Percentiles rank a stretch among this genome's conserved stretches.
Evolutionary conservation across 1,139 yeast genomes (phyloP).

Genomic region (Candida neerlandica): DNA sequence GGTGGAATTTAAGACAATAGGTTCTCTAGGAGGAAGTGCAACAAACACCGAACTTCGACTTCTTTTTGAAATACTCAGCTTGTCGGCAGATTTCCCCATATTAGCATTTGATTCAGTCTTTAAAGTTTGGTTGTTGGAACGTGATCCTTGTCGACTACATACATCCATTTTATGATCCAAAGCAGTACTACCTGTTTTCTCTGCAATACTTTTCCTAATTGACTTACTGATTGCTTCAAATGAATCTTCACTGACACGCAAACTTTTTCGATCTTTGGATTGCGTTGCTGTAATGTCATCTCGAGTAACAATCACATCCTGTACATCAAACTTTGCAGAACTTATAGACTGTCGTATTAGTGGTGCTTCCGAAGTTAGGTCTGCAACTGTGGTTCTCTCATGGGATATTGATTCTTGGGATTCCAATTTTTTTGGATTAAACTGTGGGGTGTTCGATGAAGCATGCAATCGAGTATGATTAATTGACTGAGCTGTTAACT

Average conservation of each 20-base stretch:
- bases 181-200: constrained; percentile 20
- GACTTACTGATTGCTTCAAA: constrained; percentile 43
- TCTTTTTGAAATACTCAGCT: constrained; percentile 18
- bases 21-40: constrained; percentile 44
- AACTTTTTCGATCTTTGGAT: background rate
- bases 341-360: too few relatives aligned
- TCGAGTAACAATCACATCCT: background rate
- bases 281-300: background rate
- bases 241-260: constrained; percentile 19
- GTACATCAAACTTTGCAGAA: background rate
- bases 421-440: background rate
- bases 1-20: constrained; percentile 32
- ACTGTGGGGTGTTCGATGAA: background rate
- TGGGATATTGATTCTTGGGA: background rate
- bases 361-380: background rate
- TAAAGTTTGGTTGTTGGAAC: constrained; percentile 2
- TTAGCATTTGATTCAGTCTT: constrained; percentile 3
- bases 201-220: constrained; percentile 42
- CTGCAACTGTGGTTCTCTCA: background rate
- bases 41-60: constrained; percentile 40
- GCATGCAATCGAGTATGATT: background rate
- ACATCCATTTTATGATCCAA: background rate
- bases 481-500: background rate
- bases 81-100: constrained; percentile 1
- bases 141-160: background rate